A percentile compares a stretch with the other conserved stretches of the same genome.
phyloP scores from a whole-genome alignment of 2,329 filamentous ascomycete genomes.

The Scedosporium apiospermum region DNA sequence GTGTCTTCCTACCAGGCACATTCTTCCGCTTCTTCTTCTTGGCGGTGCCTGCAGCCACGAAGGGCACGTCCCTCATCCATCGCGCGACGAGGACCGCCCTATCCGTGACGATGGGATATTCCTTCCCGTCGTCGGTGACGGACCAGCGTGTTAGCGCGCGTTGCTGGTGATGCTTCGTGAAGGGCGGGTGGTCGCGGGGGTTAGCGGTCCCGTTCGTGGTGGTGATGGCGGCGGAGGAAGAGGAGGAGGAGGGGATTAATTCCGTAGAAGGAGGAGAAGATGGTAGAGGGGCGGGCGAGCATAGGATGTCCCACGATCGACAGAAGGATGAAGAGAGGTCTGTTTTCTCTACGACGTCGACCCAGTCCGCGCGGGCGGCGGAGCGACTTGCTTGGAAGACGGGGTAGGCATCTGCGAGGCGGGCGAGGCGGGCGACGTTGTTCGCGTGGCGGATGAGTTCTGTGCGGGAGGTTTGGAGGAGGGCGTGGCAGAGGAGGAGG shows the following conservation, averaged over 20 bases:
- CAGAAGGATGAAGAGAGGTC: conserved; percentile 36
- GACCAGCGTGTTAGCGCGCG: conserved; percentile 2
- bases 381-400: conserved; percentile 66
- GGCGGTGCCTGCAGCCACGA: conserved; percentile 9
- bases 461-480: conserved; percentile 68
- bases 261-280: not conserved
- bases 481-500: conserved; percentile 67
- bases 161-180: not conserved
- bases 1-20: not conserved
- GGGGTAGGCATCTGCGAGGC: conserved; percentile 70
- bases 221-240: not conserved
- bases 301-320: conserved; percentile 58
- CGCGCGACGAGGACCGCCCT: conserved; percentile 15
- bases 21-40: not conserved
- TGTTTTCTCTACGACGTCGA: conserved; percentile 2
- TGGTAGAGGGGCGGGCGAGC: conserved; percentile 48
- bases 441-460: conserved; percentile 72
- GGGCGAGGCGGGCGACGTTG: conserved; percentile 67
- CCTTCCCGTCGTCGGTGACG: conserved; percentile 4
- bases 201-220: not conserved
- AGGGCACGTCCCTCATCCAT: conserved; percentile 7
- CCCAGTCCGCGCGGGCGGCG: conserved; percentile 68
- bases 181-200: not conserved
- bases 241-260: not conserved
- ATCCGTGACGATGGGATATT: conserved; percentile 16